These are phyloP conservation scores for Sideroxylon spinosum DNA, from an alignment of 179 eudicot species.

Conservation along the genomic window DNA sequence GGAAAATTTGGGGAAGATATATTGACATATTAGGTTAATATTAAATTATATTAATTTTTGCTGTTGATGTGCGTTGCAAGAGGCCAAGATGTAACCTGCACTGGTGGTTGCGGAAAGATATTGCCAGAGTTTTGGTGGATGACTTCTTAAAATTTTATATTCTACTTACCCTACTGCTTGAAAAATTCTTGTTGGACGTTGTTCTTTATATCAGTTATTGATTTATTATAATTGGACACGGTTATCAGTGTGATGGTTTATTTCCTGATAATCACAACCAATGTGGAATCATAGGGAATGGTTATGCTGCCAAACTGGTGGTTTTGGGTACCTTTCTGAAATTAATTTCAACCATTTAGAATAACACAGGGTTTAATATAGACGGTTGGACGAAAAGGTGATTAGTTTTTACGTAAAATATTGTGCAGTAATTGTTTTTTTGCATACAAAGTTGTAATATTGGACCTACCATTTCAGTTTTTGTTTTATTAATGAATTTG, in stretches of 20 bases:
- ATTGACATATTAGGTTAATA: neutral
- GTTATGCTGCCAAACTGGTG: too few relatives aligned
- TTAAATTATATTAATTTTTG: neutral
- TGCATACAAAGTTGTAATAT: too few relatives aligned
- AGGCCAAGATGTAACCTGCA: neutral
- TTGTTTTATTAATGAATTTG: too few relatives aligned
- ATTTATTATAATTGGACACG: neutral
- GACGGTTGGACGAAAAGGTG: too few relatives aligned
- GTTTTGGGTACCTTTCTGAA: too few relatives aligned
- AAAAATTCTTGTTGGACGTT: neutral
- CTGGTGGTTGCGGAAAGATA: neutral
- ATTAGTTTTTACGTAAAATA: too few relatives aligned
- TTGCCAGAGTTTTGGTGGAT: conserved; percentile 8
- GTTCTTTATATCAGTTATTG: conserved; percentile 3
- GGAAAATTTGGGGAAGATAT: neutral
- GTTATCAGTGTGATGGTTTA: neutral
- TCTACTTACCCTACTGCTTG: neutral
- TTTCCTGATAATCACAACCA: neutral
- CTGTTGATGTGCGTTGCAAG: neutral
- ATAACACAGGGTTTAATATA: too few relatives aligned
- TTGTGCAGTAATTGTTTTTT: too few relatives aligned
- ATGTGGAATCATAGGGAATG: neutral
- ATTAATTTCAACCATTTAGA: too few relatives aligned
- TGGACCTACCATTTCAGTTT: too few relatives aligned
- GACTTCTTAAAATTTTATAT: neutral